phyloP scores from a whole-genome alignment of 148 eudicot species.

The Amaranthus hypochondriacus region DNA sequence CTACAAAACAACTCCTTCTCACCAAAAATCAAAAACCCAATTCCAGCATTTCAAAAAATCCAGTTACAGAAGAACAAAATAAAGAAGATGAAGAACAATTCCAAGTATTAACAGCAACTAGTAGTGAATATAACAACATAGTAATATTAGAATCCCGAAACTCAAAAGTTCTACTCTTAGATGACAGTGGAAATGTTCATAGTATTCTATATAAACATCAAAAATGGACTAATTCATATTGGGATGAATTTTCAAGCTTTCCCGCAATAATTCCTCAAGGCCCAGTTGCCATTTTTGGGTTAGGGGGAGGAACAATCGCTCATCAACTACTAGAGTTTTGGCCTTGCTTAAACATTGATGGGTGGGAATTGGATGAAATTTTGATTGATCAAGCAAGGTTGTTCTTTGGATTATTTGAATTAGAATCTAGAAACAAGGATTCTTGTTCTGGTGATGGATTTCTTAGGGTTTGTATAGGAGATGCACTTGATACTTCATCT shows the following conservation, averaged over 20 bases:
- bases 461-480: constrained; percentile 63
- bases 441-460: constrained; percentile 39
- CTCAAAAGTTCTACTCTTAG: constrained; percentile 59
- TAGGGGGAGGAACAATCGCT: constrained; percentile 87
- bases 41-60: constrained; percentile 10
- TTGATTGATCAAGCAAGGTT: constrained; percentile 64
- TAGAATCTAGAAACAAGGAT: constrained; percentile 46
- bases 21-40: neutral
- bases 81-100: constrained; percentile 32
- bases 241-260: constrained; percentile 80
- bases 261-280: constrained; percentile 77
- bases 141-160: constrained; percentile 54
- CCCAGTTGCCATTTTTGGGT: constrained; percentile 75
- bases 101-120: constrained; percentile 42
- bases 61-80: constrained; percentile 9
- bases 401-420: constrained; percentile 55
- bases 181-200: constrained; percentile 73
- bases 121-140: constrained; percentile 54
- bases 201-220: constrained; percentile 50
- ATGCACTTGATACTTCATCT: constrained; percentile 49
- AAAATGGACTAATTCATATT: constrained; percentile 77
- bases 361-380: constrained; percentile 86
- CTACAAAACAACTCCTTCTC: neutral
- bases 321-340: constrained; percentile 63
- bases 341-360: constrained; percentile 69